Base-by-base conservation (phyloP, 768 basidiomycete genomes). In the Termitomyces sp. region DNA sequence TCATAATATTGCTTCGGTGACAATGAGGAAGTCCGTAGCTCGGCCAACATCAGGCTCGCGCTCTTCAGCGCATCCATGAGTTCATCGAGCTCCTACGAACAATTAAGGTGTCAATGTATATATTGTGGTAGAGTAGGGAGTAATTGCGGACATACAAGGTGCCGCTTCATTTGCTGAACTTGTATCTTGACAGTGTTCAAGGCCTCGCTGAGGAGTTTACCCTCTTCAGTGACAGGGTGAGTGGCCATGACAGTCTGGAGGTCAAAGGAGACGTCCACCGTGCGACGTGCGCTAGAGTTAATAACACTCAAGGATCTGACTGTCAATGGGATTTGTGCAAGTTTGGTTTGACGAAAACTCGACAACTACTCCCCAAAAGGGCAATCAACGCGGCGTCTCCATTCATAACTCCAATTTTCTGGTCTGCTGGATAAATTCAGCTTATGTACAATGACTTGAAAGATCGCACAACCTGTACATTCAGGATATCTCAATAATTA, bases 51-150 rank as follows among this genome's bases (percentile, higher is more conserved):
- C 57, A 94, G 81, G 67, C 94, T 97, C 2, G 97, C 95, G 58
- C 90, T 90, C 76, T 99, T 98, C 66, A 98, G 79, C 13, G 94
- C 96, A 71, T 99, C 96, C 97, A 99, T 99, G 60, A 98, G 87
- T 68, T 94, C 91, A 75, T 98, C 96, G 63, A 86, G 74, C 71
- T 98, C 93, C 94, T 97, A 66, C 45, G 59, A 40, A 50, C 16
- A 48, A 40, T 43, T 40, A 33, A 44, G 30, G 32, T 38, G 36
- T 36, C 57, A 46, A 56, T 54, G 41, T 30, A 56, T 40, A 24
- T 44, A 51, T 24, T 41, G 20, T 40, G 44, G 35, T 45, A 3
- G 54, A 36, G 18, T 8, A 22, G 11, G 18, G 33, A 52, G 18
- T 10, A 30, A 50, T 49, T 56, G 64, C 52, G 51, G 48, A 77